Evolutionary conservation across 768 basidiomycete genomes (phyloP).

Genomic region (Harrya chromipes): DNA sequence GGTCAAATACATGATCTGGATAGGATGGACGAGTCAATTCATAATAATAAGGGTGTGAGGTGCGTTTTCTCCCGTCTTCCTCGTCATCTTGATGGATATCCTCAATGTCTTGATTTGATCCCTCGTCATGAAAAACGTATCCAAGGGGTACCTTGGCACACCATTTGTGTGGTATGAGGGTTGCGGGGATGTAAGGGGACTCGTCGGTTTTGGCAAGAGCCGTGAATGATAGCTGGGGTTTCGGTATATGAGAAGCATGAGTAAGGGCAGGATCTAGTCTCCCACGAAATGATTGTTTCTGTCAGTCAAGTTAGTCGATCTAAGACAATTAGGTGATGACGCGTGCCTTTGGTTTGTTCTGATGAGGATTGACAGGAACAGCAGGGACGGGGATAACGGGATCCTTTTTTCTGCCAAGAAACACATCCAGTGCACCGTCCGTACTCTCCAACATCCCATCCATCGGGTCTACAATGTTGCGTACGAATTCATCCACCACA

Average conservation of each 20-base stretch:
- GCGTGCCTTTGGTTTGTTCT: conserved; percentile 33
- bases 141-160: conserved; percentile 84
- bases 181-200: conserved; percentile 60
- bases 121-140: conserved; percentile 42
- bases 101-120: conserved; percentile 19
- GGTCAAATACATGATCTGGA: conserved; percentile 63
- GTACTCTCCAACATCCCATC: conserved; percentile 84
- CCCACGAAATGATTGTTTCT: conserved; percentile 39
- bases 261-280: conserved; percentile 60
- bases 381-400: conserved; percentile 61
- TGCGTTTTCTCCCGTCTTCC: conserved; percentile 22
- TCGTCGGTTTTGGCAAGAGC: conserved; percentile 55
- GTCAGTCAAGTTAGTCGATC: conserved; percentile 13
- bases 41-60: conserved; percentile 77
- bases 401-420: conserved; percentile 64
- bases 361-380: conserved; percentile 9
- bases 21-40: conserved; percentile 77
- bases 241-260: conserved; percentile 71
- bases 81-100: conserved; percentile 14
- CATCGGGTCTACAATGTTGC: conserved; percentile 75
- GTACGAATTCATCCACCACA: conserved; percentile 78
- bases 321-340: not conserved
- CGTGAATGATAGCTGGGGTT: conserved; percentile 80
- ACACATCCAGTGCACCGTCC: conserved; percentile 80
- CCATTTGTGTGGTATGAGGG: conserved; percentile 64